Conservation (phyloP, 139 green algal genomes). For the Chlamydomonas sp. region DNA sequence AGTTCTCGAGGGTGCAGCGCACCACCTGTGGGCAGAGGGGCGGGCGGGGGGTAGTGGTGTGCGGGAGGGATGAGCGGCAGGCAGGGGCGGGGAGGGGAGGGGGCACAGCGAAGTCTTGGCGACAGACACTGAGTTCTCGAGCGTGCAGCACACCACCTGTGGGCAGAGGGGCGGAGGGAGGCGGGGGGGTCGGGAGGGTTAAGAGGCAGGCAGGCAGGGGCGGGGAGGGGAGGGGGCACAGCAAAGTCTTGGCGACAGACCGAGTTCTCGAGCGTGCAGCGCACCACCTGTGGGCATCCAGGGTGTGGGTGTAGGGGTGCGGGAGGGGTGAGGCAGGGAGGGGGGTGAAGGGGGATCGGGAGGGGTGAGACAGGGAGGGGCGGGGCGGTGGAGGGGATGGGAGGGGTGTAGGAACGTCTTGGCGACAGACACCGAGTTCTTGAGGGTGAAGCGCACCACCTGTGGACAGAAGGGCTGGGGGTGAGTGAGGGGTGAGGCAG, state of each 20-base stretch:
- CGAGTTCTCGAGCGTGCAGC: too few relatives aligned
- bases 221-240: too few relatives aligned
- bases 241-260: too few relatives aligned
- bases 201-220: too few relatives aligned
- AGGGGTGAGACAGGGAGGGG: background rate
- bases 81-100: too few relatives aligned
- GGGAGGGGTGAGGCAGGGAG: background rate
- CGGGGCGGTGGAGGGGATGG: too few relatives aligned
- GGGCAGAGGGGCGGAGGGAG: too few relatives aligned
- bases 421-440: conserved; percentile 10
- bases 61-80: too few relatives aligned
- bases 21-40: conserved; percentile 1
- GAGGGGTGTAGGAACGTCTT: background rate
- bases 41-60: background rate
- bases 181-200: background rate
- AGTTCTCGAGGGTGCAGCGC: conserved; percentile 89
- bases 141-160: background rate
- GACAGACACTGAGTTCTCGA: conserved; percentile 10
- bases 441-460: background rate
- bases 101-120: background rate
- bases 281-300: too few relatives aligned
- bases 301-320: too few relatives aligned
- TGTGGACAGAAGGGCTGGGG: background rate
- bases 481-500: background rate
- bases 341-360: background rate